Conservation (phyloP, 305 asterid species). For the Striga hermonthica region DNA sequence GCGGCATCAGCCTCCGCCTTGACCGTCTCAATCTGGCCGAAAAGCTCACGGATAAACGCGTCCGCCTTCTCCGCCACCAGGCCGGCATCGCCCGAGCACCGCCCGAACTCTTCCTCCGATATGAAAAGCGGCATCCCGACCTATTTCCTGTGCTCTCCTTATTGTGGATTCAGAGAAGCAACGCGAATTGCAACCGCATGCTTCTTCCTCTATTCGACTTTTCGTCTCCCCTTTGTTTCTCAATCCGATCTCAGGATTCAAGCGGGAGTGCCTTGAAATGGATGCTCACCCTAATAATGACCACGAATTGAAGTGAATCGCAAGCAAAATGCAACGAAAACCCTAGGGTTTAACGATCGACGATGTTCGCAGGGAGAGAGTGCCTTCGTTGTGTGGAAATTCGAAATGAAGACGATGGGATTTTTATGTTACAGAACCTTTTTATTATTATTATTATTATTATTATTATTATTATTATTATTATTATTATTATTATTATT, state of each 20-base stretch:
- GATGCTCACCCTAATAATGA: too few relatives aligned
- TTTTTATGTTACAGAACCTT: too few relatives aligned
- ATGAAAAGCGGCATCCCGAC: constrained; percentile 66
- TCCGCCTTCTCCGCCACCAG: constrained; percentile 83
- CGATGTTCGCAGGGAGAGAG: background rate
- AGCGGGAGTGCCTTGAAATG: background rate
- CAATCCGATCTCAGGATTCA: background rate
- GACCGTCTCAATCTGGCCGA: constrained; percentile 65
- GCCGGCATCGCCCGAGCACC: constrained; percentile 49
- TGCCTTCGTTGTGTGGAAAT: background rate
- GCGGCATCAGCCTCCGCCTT: constrained; percentile 89
- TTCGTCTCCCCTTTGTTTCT: constrained; percentile 1
- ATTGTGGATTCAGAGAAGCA: background rate
- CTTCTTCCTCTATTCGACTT: background rate
- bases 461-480: too few relatives aligned
- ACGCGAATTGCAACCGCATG: constrained; percentile 1
- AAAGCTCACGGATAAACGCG: constrained; percentile 57
- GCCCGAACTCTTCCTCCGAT: constrained; percentile 63
- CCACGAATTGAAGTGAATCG: background rate
- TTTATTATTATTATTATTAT: too few relatives aligned
- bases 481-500: too few relatives aligned
- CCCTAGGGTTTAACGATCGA: constrained; percentile 19
- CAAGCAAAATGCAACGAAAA: background rate
- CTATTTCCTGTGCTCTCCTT: background rate
- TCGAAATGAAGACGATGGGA: background rate